Percentiles rank a stretch among this genome's conserved stretches.
Evolutionary conservation across 2,329 filamentous ascomycete species (phyloP).

Genomic region (Claviceps sp.): DNA sequence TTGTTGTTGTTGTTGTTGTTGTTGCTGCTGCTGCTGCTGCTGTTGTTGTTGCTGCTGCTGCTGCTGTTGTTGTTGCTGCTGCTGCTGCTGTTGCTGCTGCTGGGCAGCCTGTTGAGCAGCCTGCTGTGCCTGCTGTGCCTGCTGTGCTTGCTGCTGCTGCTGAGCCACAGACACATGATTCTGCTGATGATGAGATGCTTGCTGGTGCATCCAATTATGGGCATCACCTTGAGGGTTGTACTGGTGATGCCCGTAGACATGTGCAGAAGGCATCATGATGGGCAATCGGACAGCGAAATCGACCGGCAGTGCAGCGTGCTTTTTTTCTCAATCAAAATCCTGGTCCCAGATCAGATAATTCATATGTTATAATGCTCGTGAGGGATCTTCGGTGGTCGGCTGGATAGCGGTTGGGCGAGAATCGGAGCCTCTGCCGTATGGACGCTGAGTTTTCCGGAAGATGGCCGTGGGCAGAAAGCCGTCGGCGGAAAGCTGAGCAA

Average conservation of each 20-base stretch:
- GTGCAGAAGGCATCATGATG: constrained; percentile 49
- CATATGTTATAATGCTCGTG: background rate
- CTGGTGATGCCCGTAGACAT: constrained; percentile 56
- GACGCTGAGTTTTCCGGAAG: background rate
- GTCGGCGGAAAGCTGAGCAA: background rate
- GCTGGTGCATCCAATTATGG: constrained; percentile 54
- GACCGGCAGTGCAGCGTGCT: background rate
- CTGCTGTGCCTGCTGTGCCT: constrained; percentile 9
- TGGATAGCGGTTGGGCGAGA: background rate
- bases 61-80: constrained; percentile 23
- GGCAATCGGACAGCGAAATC: constrained; percentile 2
- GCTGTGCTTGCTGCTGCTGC: constrained; percentile 25
- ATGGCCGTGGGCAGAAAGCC: background rate
- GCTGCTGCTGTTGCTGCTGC: constrained; percentile 8
- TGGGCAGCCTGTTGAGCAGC: constrained; percentile 27
- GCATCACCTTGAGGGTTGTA: constrained; percentile 49
- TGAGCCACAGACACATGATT: constrained; percentile 42
- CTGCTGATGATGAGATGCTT: constrained; percentile 44
- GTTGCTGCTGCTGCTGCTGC: constrained; percentile 14
- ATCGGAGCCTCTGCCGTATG: background rate
- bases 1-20: constrained; percentile 32
- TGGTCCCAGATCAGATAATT: background rate
- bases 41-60: constrained; percentile 30
- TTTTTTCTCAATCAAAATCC: background rate
- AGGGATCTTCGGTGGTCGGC: background rate